Evolutionary conservation across 1,284 basidiomycete genomes (phyloP).

Genomic region (Bjerkandera adusta): DNA sequence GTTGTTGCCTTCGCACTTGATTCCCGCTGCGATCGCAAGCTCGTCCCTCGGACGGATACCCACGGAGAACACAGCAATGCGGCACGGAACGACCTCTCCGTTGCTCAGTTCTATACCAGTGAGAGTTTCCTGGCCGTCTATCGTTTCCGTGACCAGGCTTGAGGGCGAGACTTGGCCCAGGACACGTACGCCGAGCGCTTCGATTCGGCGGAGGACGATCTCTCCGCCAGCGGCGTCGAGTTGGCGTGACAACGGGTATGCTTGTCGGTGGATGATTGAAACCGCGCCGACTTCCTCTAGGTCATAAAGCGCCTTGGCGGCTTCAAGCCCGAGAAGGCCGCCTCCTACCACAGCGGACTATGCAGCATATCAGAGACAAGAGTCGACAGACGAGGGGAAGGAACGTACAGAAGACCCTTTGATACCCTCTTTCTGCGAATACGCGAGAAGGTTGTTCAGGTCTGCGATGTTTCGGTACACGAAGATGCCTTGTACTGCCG

Average conservation of each 20-base stretch:
- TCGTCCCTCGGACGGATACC: slow-evolving; percentile 75
- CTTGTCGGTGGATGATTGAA: slow-evolving; percentile 58
- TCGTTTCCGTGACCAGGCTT: slow-evolving; percentile 33
- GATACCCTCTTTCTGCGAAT: slow-evolving; percentile 44
- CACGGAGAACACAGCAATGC: slow-evolving; percentile 63
- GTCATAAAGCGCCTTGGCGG: slow-evolving; percentile 73
- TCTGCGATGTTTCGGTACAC: slow-evolving; percentile 75
- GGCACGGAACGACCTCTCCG: slow-evolving; percentile 41
- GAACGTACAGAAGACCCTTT: slow-evolving; percentile 29
- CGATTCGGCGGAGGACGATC: slow-evolving; percentile 67
- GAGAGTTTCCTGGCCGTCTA: slow-evolving; percentile 38
- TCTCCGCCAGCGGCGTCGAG: slow-evolving; percentile 69
- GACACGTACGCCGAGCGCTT: slow-evolving; percentile 64
- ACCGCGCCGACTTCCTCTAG: slow-evolving; percentile 44
- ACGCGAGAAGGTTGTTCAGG: slow-evolving; percentile 59
- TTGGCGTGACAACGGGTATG: slow-evolving; percentile 67
- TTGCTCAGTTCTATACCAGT: slow-evolving; percentile 49
- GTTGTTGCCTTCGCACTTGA: slow-evolving; percentile 40
- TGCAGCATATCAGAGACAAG: neutral
- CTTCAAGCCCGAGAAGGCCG: slow-evolving; percentile 72
- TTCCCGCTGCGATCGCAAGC: slow-evolving; percentile 50
- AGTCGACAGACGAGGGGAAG: neutral
- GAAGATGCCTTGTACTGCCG: slow-evolving; percentile 54
- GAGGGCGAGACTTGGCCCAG: slow-evolving; percentile 50
- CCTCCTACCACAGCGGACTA: slow-evolving; percentile 67